A percentile compares a stretch with the other conserved stretches of the same genome.
phyloP scores from a whole-genome alignment of 2,329 filamentous ascomycete genomes.

The Botrytis paeoniae region DNA sequence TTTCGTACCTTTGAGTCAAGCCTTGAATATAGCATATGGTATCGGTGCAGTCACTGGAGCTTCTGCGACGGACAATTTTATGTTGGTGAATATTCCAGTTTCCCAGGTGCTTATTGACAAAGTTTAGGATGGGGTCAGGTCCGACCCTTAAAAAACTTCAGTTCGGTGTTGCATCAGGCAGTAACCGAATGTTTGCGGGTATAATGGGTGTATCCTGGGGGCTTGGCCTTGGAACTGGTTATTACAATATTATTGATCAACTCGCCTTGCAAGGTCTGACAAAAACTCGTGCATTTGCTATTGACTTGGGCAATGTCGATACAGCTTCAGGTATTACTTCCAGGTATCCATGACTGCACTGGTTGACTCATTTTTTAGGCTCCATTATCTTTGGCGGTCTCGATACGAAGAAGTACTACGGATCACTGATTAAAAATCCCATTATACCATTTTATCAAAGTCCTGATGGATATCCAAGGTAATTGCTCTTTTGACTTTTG shows the following conservation, averaged over 20 bases:
- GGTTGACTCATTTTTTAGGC: constrained; percentile 16
- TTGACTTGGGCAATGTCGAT: constrained; percentile 25
- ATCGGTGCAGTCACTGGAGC: constrained; percentile 8
- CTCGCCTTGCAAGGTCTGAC: constrained; percentile 24
- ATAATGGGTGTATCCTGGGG: constrained; percentile 22
- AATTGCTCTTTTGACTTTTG: background rate
- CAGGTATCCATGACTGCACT: background rate
- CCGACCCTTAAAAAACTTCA: constrained; percentile 16
- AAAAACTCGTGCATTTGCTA: constrained; percentile 28
- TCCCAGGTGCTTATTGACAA: background rate
- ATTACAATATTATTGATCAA: constrained; percentile 24
- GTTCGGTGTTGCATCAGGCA: constrained; percentile 19
- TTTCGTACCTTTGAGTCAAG: background rate
- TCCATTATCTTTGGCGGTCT: constrained; percentile 29
- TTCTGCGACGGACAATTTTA: constrained; percentile 12
- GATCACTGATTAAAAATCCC: constrained; percentile 24
- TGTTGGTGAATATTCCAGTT: background rate
- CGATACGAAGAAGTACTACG: constrained; percentile 28
- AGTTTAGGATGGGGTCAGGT: constrained; percentile 9
- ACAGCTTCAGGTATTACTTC: constrained; percentile 19
- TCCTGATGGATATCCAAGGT: constrained; percentile 24
- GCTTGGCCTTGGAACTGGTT: constrained; percentile 18
- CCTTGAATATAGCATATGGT: constrained; percentile 13
- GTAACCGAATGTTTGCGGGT: constrained; percentile 14
- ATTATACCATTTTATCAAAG: constrained; percentile 23